These are phyloP conservation scores for Cnidoscolus chayamansa DNA, from an alignment of 441 rosid genomes.

Conservation along the genomic window DNA sequence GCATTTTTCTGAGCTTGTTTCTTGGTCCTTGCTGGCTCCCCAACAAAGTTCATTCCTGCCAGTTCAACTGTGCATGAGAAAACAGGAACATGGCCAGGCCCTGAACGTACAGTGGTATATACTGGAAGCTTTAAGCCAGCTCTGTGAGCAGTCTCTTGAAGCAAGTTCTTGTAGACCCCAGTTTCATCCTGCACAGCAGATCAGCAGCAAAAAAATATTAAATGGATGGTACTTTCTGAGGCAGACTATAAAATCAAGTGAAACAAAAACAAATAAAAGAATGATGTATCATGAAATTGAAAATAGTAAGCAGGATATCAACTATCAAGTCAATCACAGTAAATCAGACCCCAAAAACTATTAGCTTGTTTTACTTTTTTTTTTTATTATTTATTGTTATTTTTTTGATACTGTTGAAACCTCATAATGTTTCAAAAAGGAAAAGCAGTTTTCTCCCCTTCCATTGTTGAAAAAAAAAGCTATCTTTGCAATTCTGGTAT, in stretches of 20 bases:
- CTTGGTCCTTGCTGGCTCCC: constrained; percentile 68
- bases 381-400: background rate
- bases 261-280: background rate
- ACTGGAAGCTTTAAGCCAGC: constrained; percentile 72
- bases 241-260: background rate
- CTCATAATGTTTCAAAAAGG: too few species aligned
- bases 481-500: background rate
- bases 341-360: background rate
- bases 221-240: background rate
- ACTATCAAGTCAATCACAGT: background rate
- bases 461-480: background rate
- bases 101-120: constrained; percentile 59
- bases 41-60: constrained; percentile 56
- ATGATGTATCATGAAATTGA: constrained; percentile 2
- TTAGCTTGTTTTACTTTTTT: background rate
- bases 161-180: constrained; percentile 74
- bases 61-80: constrained; percentile 66
- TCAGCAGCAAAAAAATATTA: constrained; percentile 2
- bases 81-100: constrained; percentile 55
- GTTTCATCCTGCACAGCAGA: constrained; percentile 53
- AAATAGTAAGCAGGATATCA: background rate
- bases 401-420: too few species aligned
- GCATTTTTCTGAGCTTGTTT: constrained; percentile 84
- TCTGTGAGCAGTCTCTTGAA: constrained; percentile 81
- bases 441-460: background rate